Percentiles rank a stretch among this genome's conserved stretches.
phyloP scores from a whole-genome alignment of 129 eudicot genomes.

The carrot (Daucus carota) region DH1_v3.0 NC_030381.2:36355001-36355500 shows the following conservation, averaged over 20 bases:
- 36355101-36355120: constrained; percentile 87
- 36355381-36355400: constrained; percentile 88
- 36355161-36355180: constrained; percentile 6
- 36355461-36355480: constrained; percentile 31
- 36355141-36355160: constrained; percentile 35
- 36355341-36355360: constrained; percentile 70
- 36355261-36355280: constrained; percentile 85
- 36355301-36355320: constrained; percentile 63
- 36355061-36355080: constrained; percentile 62
- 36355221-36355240: constrained; percentile 60
- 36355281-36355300: constrained; percentile 70
- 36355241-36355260: constrained; percentile 94
- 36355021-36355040: constrained; percentile 88
- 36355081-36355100: constrained; percentile 58
- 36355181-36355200: background rate
- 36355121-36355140: constrained; percentile 60
- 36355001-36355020: constrained; percentile 43
- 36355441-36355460: constrained; percentile 20
- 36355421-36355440: constrained; percentile 26
- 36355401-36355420: constrained; percentile 80
- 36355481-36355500: constrained; percentile 42
- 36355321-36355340: constrained; percentile 79
- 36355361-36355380: constrained; percentile 85
- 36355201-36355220: background rate
- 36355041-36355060: constrained; percentile 82